Evolutionary conservation across 2,329 filamentous ascomycete genomes (phyloP).

Genomic region (Arthrinium phaeospermum): DNA sequence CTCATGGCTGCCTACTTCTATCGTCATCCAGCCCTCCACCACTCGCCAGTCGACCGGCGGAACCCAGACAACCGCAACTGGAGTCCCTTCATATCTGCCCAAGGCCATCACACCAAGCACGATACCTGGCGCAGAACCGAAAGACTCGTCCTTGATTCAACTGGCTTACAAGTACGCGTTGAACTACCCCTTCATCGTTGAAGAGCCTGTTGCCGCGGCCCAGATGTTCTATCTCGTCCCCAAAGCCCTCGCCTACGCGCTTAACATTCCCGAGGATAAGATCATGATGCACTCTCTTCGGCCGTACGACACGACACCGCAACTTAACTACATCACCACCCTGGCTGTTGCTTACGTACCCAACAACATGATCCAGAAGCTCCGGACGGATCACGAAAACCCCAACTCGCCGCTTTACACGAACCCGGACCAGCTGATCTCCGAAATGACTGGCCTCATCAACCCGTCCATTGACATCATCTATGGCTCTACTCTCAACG

Average conservation of each 20-base stretch:
- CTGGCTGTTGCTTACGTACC: constrained; percentile 80
- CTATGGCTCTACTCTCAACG: constrained; percentile 49
- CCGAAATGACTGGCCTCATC: constrained; percentile 78
- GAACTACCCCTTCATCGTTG: constrained; percentile 84
- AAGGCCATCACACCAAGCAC: constrained; percentile 75
- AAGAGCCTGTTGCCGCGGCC: constrained; percentile 71
- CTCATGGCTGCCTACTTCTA: constrained; percentile 63
- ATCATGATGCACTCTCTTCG: constrained; percentile 74
- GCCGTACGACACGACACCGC: constrained; percentile 74
- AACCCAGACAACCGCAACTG: constrained; percentile 52
- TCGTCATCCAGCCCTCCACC: constrained; percentile 60
- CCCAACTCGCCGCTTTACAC: constrained; percentile 78
- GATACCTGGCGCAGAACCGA: constrained; percentile 57
- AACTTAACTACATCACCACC: constrained; percentile 81
- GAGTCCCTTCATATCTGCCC: constrained; percentile 71
- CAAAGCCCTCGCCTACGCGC: constrained; percentile 68
- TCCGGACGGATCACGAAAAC: constrained; percentile 73
- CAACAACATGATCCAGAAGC: constrained; percentile 66
- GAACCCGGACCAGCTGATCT: constrained; percentile 68
- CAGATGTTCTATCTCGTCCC: constrained; percentile 88
- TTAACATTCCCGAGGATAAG: constrained; percentile 59
- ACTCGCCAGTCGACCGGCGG: constrained; percentile 46
- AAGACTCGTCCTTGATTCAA: constrained; percentile 75
- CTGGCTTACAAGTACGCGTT: constrained; percentile 82
- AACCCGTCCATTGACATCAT: constrained; percentile 80